phyloP scores from a whole-genome alignment of 2,329 filamentous ascomycete species.

The Ceratocystiopsis minuta region DNA sequence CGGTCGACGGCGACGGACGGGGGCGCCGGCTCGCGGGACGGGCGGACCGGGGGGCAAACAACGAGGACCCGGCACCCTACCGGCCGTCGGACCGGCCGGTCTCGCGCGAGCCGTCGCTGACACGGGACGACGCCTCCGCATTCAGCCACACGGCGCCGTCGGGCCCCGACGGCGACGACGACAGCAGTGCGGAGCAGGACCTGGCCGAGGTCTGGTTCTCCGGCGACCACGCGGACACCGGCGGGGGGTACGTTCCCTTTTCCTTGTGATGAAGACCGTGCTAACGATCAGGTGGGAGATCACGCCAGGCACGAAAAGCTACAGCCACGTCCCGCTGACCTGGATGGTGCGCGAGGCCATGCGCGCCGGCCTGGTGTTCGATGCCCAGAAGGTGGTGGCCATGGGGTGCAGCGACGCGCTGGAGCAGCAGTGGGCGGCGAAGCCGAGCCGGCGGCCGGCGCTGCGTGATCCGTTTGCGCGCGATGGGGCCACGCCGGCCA shows the following conservation, averaged over 20 bases:
- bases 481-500: too few species aligned
- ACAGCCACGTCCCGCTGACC: slow-evolving; percentile 45
- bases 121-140: too few species aligned
- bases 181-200: slow-evolving; percentile 41
- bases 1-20: too few species aligned
- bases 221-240: slow-evolving; percentile 62
- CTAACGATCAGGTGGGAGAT: slow-evolving; percentile 50
- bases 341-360: slow-evolving; percentile 47
- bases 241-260: too few species aligned
- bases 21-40: too few species aligned
- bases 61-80: slow-evolving; percentile 22
- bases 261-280: too few species aligned
- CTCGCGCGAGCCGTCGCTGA: slow-evolving; percentile 11
- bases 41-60: too few species aligned
- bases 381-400: slow-evolving; percentile 46
- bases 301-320: slow-evolving; percentile 35
- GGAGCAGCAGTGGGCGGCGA: slow-evolving; percentile 11
- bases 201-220: slow-evolving; percentile 70
- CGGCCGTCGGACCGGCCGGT: slow-evolving; percentile 19
- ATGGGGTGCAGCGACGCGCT: slow-evolving; percentile 40
- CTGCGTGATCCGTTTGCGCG: too few species aligned
- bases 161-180: slow-evolving; percentile 13
- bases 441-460: not conserved
- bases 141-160: too few species aligned
- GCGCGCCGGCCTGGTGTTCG: slow-evolving; percentile 50